Conservation (phyloP, 2,329 filamentous ascomycete genomes). For the Parastagonospora nodorum region DNA sequence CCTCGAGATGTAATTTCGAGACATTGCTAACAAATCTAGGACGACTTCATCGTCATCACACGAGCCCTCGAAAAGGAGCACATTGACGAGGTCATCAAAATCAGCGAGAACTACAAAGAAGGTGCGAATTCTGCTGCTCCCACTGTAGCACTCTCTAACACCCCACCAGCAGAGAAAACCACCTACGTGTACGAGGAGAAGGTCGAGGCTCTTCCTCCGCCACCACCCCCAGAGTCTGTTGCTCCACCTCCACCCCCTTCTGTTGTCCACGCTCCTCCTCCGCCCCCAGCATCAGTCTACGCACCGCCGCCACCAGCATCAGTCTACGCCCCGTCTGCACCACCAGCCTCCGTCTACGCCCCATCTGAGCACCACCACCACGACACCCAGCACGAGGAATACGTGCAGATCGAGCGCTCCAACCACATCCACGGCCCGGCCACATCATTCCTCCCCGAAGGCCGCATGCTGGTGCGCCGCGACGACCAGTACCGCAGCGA, state of each 20-base stretch:
- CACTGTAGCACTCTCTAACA: neutral
- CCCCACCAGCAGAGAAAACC: slow-evolving; percentile 33
- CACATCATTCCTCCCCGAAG: slow-evolving; percentile 56
- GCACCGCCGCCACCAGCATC: slow-evolving; percentile 28
- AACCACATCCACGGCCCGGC: slow-evolving; percentile 54
- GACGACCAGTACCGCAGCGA: slow-evolving; percentile 48
- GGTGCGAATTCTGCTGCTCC: slow-evolving; percentile 36
- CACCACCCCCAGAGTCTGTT: slow-evolving; percentile 14
- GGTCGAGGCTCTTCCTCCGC: slow-evolving; percentile 14
- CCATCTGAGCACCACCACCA: slow-evolving; percentile 41
- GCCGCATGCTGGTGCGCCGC: slow-evolving; percentile 23
- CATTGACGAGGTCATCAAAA: slow-evolving; percentile 84
- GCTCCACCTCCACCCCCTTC: slow-evolving; percentile 15
- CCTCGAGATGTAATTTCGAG: neutral
- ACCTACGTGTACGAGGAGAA: slow-evolving; percentile 44
- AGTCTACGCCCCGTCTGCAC: slow-evolving; percentile 14
- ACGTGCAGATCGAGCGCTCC: slow-evolving; percentile 52
- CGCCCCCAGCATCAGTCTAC: slow-evolving; percentile 26
- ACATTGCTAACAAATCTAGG: slow-evolving; percentile 57
- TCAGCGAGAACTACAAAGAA: slow-evolving; percentile 74
- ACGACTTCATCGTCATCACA: slow-evolving; percentile 78
- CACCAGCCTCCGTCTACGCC: slow-evolving; percentile 37
- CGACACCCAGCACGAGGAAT: slow-evolving; percentile 35
- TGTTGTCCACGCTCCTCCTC: slow-evolving; percentile 23
- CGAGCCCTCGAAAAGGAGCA: slow-evolving; percentile 87